phyloP scores from a whole-genome alignment of 345 rosid genomes.

The Eucalyptus pauciflora region DNA sequence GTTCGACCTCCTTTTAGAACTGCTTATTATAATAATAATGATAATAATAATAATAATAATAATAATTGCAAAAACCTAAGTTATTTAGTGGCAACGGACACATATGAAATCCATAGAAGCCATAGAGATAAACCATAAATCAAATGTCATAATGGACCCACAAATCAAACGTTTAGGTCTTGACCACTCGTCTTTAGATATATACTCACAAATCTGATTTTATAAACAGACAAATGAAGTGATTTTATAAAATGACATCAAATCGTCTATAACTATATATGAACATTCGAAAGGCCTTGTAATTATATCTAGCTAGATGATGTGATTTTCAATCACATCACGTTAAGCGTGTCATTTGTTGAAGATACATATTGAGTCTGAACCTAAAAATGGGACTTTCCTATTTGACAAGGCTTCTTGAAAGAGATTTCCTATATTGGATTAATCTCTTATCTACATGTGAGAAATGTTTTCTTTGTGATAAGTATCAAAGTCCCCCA shows the following conservation, averaged over 20 bases:
- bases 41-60: background rate
- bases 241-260: background rate
- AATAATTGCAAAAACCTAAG: background rate
- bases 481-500: background rate
- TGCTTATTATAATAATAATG: background rate
- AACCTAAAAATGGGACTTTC: background rate
- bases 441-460: background rate
- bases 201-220: background rate
- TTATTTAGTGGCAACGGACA: background rate
- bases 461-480: background rate
- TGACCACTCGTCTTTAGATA: background rate
- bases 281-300: background rate
- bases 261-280: background rate
- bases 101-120: background rate
- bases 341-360: rapidly evolving
- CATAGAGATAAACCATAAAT: background rate
- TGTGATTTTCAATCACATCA: background rate
- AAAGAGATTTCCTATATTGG: background rate
- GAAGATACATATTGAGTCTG: background rate
- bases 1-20: background rate
- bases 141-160: background rate
- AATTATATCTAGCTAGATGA: background rate
- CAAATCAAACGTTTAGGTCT: background rate
- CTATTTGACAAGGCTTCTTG: background rate
- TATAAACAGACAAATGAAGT: background rate